Evolutionary conservation across 140 eudicot genomes (phyloP).

Genomic region (Flaveria floridana): DNA sequence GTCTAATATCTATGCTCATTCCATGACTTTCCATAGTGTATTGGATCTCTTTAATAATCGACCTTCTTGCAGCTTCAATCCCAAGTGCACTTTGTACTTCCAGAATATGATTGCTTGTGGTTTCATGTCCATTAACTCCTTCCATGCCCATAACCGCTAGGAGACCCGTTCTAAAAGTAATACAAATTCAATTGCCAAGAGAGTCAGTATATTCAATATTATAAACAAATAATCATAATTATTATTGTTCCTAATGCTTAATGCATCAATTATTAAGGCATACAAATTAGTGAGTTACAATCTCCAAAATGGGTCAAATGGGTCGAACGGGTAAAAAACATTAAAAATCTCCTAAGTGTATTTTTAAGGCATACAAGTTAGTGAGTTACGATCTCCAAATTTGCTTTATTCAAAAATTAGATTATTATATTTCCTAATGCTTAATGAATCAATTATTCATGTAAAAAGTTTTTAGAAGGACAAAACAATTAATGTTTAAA

Average conservation of each 20-base stretch:
- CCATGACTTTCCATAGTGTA: slow-evolving; percentile 68
- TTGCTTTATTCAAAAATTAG: not conserved
- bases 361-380: not conserved
- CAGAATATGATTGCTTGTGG: slow-evolving; percentile 67
- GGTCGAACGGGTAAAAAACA: not conserved
- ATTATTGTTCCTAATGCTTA: no score
- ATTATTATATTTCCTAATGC: not conserved
- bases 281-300: not conserved
- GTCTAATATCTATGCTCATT: slow-evolving; percentile 80
- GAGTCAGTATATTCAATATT: not conserved
- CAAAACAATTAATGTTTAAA: not conserved
- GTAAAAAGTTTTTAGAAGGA: not conserved
- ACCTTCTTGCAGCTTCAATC: slow-evolving; percentile 86
- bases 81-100: slow-evolving; percentile 72
- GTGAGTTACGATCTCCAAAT: not conserved
- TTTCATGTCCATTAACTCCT: slow-evolving; percentile 64
- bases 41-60: slow-evolving; percentile 68
- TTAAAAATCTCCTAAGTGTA: not conserved
- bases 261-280: not conserved
- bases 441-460: not conserved
- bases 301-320: not conserved
- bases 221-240: no score
- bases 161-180: slow-evolving; percentile 67
- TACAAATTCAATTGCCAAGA: slow-evolving; percentile 4
- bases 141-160: slow-evolving; percentile 75